Percentiles rank a stretch among this genome's conserved stretches.
These are phyloP conservation scores for Microbotryum silenes-acaulis DNA, from an alignment of 1,284 basidiomycete species.

Conservation along the genomic window DNA sequence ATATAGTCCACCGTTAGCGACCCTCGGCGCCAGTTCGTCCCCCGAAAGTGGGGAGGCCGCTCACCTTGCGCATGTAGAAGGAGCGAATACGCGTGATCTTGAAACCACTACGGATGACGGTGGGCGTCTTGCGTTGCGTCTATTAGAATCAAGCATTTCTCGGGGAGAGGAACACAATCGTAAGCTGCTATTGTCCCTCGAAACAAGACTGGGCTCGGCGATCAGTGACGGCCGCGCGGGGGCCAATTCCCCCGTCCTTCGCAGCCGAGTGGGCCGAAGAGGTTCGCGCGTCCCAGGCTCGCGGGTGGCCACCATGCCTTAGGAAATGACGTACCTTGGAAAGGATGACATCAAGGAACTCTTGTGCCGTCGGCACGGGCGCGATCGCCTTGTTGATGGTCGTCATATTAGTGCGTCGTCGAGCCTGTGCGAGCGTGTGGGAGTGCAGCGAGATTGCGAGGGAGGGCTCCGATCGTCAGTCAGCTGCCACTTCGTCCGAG, in stretches of 20 bases:
- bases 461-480: no score
- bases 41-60: neutral
- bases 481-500: no score
- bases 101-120: conserved; percentile 97
- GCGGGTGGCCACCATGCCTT: no score
- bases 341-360: conserved; percentile 85
- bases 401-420: conserved; percentile 6
- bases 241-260: no score
- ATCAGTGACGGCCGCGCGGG: no score
- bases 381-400: conserved; percentile 71
- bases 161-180: no score
- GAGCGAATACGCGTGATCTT: conserved; percentile 70
- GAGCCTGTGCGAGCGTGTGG: no score
- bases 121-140: conserved; percentile 94
- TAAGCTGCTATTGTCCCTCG: no score
- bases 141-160: conserved; percentile 54
- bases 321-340: neutral
- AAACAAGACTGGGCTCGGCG: no score
- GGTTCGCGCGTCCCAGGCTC: no score
- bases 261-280: no score
- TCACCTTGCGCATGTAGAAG: conserved; percentile 87
- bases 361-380: conserved; percentile 87
- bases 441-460: no score
- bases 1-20: neutral
- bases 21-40: neutral